These are phyloP conservation scores for Fusarium citri DNA, from an alignment of 2,329 filamentous ascomycete genomes.

Conservation along the genomic window DNA sequence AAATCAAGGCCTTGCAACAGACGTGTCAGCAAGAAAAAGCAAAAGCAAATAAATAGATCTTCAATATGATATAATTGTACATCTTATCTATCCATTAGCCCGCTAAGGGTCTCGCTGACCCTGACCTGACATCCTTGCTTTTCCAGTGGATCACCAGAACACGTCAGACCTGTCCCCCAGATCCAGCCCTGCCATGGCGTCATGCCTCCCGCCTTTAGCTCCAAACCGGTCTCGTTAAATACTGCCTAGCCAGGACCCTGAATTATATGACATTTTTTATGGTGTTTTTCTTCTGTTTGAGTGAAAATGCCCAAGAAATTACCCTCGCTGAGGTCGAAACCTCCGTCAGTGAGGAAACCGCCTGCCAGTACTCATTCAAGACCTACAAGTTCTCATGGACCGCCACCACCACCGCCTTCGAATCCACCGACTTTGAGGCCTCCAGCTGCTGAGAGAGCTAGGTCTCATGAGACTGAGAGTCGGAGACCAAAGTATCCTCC, in stretches of 20 bases:
- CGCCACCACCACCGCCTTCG: conserved; percentile 9
- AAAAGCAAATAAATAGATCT: neutral
- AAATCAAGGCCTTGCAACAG: conserved; percentile 15
- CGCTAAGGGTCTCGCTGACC: conserved; percentile 11
- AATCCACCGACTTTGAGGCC: neutral
- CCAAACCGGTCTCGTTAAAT: conserved; percentile 8
- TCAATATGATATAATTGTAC: conserved; percentile 26
- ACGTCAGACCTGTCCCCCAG: conserved; percentile 37
- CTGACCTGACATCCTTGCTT: conserved; percentile 1
- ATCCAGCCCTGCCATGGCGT: conserved; percentile 37
- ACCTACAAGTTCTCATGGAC: conserved; percentile 28
- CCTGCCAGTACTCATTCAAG: conserved; percentile 2
- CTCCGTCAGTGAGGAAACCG: conserved; percentile 28
- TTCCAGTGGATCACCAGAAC: conserved; percentile 44
- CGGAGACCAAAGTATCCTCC: conserved; percentile 24
- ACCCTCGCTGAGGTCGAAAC: conserved; percentile 28
- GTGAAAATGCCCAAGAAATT: conserved; percentile 35
- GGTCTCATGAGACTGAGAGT: conserved; percentile 38
- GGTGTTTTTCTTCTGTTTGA: neutral
- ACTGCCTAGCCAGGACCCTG: neutral
- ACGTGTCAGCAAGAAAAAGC: neutral
- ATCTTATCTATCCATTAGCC: neutral
- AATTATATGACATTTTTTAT: neutral
- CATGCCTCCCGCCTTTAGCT: conserved; percentile 25
- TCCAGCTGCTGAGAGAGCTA: conserved; percentile 24